phyloP scores from a whole-genome alignment of 768 basidiomycete genomes.

The Naganishia randhawae region DNA sequence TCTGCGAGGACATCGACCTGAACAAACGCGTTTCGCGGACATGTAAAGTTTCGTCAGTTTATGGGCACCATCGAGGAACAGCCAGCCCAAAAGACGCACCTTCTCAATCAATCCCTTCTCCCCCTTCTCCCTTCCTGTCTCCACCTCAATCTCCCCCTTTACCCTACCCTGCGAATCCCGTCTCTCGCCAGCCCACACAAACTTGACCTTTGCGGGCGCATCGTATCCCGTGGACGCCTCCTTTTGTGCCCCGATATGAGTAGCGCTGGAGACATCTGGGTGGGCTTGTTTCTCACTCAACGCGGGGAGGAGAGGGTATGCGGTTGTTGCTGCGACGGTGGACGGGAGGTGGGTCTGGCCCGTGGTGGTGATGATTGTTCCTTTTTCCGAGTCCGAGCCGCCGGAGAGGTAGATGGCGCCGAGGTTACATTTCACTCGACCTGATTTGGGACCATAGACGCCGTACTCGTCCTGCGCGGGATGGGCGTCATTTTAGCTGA shows the following conservation, averaged over 20 bases:
- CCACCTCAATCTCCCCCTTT: constrained; percentile 56
- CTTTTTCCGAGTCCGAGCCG: constrained; percentile 6
- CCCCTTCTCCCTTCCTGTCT: constrained; percentile 63
- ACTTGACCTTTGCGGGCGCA: constrained; percentile 65
- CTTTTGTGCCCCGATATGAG: constrained; percentile 57
- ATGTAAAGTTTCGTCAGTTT: too few species aligned
- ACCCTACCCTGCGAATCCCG: constrained; percentile 28
- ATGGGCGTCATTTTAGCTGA: too few species aligned
- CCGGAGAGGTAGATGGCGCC: constrained; percentile 55
- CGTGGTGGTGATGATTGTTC: constrained; percentile 36
- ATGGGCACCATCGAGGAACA: too few species aligned
- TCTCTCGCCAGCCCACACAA: constrained; percentile 69
- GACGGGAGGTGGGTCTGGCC: constrained; percentile 40
- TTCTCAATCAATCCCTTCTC: constrained; percentile 51
- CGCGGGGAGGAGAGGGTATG: constrained; percentile 12
- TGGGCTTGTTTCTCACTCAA: constrained; percentile 8
- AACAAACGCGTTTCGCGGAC: too few species aligned
- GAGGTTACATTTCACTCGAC: constrained; percentile 76
- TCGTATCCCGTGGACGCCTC: constrained; percentile 81
- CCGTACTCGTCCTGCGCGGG: constrained; percentile 61
- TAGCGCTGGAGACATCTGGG: constrained; percentile 39
- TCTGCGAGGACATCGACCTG: constrained; percentile 94
- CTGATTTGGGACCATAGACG: constrained; percentile 71
- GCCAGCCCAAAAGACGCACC: constrained; percentile 55
- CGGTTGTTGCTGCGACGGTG: background rate